Evolutionary conservation across 176 grass and related monocot genomes (phyloP), one percentile per base, ranked within the genome.

Genomic region (Oryza australiensis): DNA sequence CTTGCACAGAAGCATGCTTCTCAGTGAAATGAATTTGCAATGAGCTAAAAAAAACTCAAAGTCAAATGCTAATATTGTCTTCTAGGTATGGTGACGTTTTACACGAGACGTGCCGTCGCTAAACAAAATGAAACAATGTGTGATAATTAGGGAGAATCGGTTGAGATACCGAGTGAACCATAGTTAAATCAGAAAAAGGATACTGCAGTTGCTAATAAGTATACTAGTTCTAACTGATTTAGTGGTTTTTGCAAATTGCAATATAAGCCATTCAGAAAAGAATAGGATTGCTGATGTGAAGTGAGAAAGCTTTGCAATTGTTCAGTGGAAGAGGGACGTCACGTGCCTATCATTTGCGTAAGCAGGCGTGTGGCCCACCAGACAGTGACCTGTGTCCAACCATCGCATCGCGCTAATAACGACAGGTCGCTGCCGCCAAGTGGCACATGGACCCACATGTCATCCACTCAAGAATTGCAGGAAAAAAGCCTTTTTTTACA

Each of bases 371-470:
- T 41, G 74, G 86, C 74, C 74, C 80, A 88, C 80, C 70, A 15
- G 43, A 64, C 70, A 70, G 64, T 35, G 83, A 75, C 49, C 24
- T 20, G 43, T 27, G 38, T 13, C 3, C 49, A 24, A 77, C 8
- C 26, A 53, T 2, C 3, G 11, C 5, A 60, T 24, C 8, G 55
- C 22, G 3, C 8, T n/a, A 55, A 3, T 16, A 41, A 2, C 3
- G 24, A 23, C 16, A 27, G 24, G 28, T 29, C 0, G 55, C 6
- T 12, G 65, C 0, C 0, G 27, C 83, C 83, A 38, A 15, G 30
- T 72, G 55, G 62, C 55, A 1, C 0, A 0, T 33, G 83, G 24
- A n/a, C 83, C 75, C 35, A 84, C 80, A 38, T 28, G 62, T 83
- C 75, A 88, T 57, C 0, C 16, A 65, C 18, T 5, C 1, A 49